These are phyloP conservation scores for Lindgomyces ingoldianus DNA, from an alignment of 495 filamentous ascomycete genomes.

Conservation along the genomic window DNA sequence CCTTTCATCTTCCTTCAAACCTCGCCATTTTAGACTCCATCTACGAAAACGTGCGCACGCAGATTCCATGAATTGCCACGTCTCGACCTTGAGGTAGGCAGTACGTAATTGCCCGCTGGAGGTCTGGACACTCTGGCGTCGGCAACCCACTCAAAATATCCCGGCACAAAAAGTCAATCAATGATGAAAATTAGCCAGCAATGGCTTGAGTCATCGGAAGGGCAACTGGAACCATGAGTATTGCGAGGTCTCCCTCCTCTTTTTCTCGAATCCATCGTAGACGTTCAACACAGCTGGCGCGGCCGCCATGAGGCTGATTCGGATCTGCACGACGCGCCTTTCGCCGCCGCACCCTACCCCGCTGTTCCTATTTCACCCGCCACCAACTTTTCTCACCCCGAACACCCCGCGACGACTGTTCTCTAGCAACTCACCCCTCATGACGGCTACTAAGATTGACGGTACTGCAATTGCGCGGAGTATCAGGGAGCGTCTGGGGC, in stretches of 20 bases:
- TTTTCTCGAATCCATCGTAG: not conserved
- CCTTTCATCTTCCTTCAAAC: too few relatives aligned
- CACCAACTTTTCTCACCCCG: not conserved
- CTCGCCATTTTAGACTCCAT: too few relatives aligned
- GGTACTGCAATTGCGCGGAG: conserved; percentile 89
- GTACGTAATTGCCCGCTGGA: conserved; percentile 16
- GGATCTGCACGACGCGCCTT: conserved; percentile 6
- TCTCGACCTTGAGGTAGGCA: not conserved
- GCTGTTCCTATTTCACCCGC: conserved; percentile 14
- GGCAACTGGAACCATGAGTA: not conserved
- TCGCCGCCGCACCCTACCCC: conserved; percentile 21
- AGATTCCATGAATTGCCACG: not conserved
- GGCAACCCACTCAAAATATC: not conserved
- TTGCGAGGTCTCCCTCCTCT: not conserved
- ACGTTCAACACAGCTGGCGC: not conserved
- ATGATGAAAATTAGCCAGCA: not conserved
- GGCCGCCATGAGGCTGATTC: conserved; percentile 25
- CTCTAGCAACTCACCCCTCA: conserved; percentile 56
- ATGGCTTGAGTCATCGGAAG: conserved; percentile 5
- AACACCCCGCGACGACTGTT: conserved; percentile 41
- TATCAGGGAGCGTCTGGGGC: conserved; percentile 76
- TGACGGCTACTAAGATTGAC: conserved; percentile 91
- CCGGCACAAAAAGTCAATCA: not conserved
- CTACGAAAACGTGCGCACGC: not conserved
- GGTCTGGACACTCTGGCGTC: not conserved